These are phyloP conservation scores for Penicillium italicum DNA, from an alignment of 2,329 filamentous ascomycete species.

Conservation along the genomic window DNA sequence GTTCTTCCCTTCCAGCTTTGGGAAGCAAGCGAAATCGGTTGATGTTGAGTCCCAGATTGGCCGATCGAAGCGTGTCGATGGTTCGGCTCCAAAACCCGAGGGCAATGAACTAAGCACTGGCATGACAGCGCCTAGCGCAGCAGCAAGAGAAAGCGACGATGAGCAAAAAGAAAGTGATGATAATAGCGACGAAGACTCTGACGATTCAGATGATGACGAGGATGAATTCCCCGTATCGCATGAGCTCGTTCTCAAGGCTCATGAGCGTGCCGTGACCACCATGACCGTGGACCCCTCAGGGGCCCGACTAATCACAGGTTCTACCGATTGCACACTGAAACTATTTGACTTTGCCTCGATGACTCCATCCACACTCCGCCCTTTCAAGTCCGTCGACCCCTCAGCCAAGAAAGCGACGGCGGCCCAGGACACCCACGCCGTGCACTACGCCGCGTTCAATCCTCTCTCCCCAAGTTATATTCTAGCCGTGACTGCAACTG, in stretches of 20 bases:
- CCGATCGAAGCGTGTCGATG: slow-evolving; percentile 63
- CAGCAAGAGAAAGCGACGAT: slow-evolving; percentile 24
- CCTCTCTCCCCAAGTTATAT: slow-evolving; percentile 74
- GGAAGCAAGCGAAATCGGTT: slow-evolving; percentile 70
- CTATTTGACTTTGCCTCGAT: slow-evolving; percentile 94
- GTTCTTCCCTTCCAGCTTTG: slow-evolving; percentile 79
- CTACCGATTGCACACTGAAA: slow-evolving; percentile 85
- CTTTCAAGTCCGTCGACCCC: slow-evolving; percentile 89
- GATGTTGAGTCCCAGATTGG: slow-evolving; percentile 79
- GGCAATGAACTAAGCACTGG: slow-evolving; percentile 25
- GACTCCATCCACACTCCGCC: slow-evolving; percentile 88
- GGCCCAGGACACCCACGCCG: slow-evolving; percentile 76
- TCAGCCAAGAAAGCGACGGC: slow-evolving; percentile 69
- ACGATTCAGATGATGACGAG: slow-evolving; percentile 61
- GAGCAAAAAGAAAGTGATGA: slow-evolving; percentile 39
- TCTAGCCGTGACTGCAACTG: slow-evolving; percentile 81
- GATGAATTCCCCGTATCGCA: slow-evolving; percentile 92
- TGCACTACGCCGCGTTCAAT: slow-evolving; percentile 85
- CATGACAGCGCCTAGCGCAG: slow-evolving; percentile 21
- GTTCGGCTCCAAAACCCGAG: slow-evolving; percentile 32
- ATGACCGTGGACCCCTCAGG: slow-evolving; percentile 82
- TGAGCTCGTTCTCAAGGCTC: slow-evolving; percentile 87
- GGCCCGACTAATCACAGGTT: slow-evolving; percentile 80
- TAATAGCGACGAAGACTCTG: slow-evolving; percentile 46
- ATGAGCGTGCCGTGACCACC: slow-evolving; percentile 81